Evolutionary conservation across 208 protist species (phyloP), one percentile per base, ranked within the genome.

Genomic region (Trypanosomatidae sp.): DNA sequence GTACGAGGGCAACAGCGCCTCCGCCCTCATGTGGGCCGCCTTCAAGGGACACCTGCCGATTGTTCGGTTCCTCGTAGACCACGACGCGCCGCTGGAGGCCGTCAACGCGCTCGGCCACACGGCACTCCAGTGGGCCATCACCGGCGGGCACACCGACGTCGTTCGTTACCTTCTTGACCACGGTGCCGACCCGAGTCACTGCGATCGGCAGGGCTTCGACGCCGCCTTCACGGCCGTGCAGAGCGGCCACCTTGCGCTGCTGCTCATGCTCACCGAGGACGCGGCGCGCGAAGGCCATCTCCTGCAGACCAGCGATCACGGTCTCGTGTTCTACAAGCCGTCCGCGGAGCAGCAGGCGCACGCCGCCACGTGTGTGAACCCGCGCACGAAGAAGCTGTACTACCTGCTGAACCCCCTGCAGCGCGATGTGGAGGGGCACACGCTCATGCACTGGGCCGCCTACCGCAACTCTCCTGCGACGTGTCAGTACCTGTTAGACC

Each of bases 391-490:
- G 22, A 81, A 73, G 70, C 52, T 70, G 10, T 86, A 82, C 69
- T 87, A 84, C 49, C 56, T 76, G 64, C 82, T 93, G 33, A 86
- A 91, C 59, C 60, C 73, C 12, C 7, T 58, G 25, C 76, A 77
- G 68, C 74, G 84, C 19, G 89, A 94, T 78, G 62, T 83, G 12
- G 76, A 86, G 41, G 88, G 84, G 12, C 91, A 94, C 81, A 76
- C 82, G 13, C 71, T 96, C n/a, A 52, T 94, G 74, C 89, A 94
- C 73, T 96, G 89, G 87, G 87, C 89, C 7, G 87, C 88, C 13
- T 96, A 91, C 73, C 82, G 66, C 25, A 91, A 92, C 79, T 86
- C 76, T 15, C 64, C 79, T 36, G 68, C 82, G 44, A 83, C 74
- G 53, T 89, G 83, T 67, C 80, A 91, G 69, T 96, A 92, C 76